Evolutionary conservation across 169 alveolate species (phyloP).

Genomic region (Cryptosporidium xiaoi): DNA sequence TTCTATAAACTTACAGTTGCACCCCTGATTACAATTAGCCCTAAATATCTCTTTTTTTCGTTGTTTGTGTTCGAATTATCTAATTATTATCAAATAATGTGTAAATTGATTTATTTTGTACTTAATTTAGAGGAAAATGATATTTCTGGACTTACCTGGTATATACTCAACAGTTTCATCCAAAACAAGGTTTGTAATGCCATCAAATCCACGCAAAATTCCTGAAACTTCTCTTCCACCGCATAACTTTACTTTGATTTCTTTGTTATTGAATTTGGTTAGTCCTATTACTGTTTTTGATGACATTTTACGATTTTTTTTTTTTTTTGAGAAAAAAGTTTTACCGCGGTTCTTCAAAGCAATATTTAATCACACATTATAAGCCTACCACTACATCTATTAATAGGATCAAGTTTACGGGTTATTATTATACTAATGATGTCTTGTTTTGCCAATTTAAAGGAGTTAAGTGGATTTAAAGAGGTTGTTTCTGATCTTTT

Average conservation of each 20-base stretch:
- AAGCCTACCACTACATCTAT: too few relatives aligned
- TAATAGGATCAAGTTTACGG: too few relatives aligned
- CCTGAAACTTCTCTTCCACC: constrained; percentile 91
- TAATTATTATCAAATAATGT: background rate
- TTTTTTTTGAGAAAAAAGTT: too few relatives aligned
- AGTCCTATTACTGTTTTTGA: constrained; percentile 60
- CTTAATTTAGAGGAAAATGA: background rate
- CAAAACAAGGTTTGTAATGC: constrained; percentile 88
- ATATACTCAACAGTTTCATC: constrained; percentile 94
- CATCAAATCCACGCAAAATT: constrained; percentile 89
- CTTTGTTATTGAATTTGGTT: constrained; percentile 54
- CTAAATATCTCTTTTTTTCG: constrained; percentile 19
- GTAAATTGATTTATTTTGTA: background rate
- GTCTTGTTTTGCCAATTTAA: background rate
- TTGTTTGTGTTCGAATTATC: background rate
- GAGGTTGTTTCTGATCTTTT: constrained; percentile 8
- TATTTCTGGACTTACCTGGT: constrained; percentile 47
- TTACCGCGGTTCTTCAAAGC: too few relatives aligned
- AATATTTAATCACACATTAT: too few relatives aligned
- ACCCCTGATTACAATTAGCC: constrained; percentile 49
- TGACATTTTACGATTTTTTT: constrained; percentile 14
- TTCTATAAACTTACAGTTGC: constrained; percentile 57
- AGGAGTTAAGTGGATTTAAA: background rate
- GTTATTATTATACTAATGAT: background rate
- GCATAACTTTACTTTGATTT: constrained; percentile 58